Evolutionary conservation across 2,329 filamentous ascomycete genomes (phyloP), one percentile per base, ranked within the genome.

Genomic region (Diaporthe helianthi): DNA sequence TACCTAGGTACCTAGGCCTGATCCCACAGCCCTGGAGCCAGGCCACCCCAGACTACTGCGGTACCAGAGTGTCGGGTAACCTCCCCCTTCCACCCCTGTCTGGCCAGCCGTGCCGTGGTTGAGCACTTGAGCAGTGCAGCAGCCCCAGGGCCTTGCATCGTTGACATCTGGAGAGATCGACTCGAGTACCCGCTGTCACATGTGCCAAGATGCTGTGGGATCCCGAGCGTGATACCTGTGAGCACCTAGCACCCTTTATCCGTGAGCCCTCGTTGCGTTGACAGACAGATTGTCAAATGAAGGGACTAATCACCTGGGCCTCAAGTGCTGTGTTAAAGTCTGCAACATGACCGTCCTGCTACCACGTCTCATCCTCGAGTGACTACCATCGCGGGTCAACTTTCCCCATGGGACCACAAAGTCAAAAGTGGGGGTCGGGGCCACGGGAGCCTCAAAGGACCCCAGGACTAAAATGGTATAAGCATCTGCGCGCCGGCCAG

Each of bases 61-160:
- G 46, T 44, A 70, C 68, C 68, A 70, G 49, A 67, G 52, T 67
- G 54, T 67, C 63, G 63, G 68, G 64, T 52, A 15, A 8, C 10
- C 38, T n/a, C n/a, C n/a, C 49, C 24, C 49, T 26, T 44, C 33
- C 49, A 46, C 7, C 29, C n/a, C n/a, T n/a, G n/a, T n/a, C n/a
- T n/a, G n/a, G n/a, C n/a, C 4, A 31, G 58, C 49, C 64, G 33
- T 52, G 47, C n/a, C n/a, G n/a, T n/a, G n/a, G n/a, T n/a, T n/a
- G n/a, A n/a, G n/a, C n/a, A n/a, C 4, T 38, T 38, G 36, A 38
- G 36, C 36, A 15, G 36, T 38, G 36, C 36, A 13, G 36, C 36
- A 15, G 36, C 36, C 36, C 36, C 36, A 38, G 36, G 36, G 36
- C 36, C 36, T 38, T 38, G 36, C 12, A 13, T 38, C 36, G 36